Evolutionary conservation across 1,284 basidiomycete genomes (phyloP), one percentile per base, ranked within the genome.

Genomic region (Microbotryum intermedium): DNA sequence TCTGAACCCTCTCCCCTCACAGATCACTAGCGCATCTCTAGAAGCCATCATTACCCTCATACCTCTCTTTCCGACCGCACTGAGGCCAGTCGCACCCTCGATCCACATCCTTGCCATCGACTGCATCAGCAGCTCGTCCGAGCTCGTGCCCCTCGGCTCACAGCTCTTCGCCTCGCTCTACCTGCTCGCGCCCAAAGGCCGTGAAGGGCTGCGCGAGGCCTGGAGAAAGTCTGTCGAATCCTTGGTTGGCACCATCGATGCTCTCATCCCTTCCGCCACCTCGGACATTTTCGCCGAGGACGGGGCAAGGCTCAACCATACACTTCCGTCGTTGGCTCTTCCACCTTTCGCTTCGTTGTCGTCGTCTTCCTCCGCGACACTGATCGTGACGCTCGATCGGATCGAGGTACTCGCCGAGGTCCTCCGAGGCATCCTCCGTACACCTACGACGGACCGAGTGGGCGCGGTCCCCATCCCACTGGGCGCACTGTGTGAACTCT

Each of bases 401-500:
- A 88, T 93, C 58, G 93, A 97, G 51, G n/a, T 57, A 49, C 88
- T 93, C 80, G 84, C 88, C 72, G 90, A 97, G 72, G 88, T 97
- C 65, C 91, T 97, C 59, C 83, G 90, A 39, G 10, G 13, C 52
- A 16, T 43, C 7, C 58, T 67, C n/a, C 57, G 62, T n/a, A 67
- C 65, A 3, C 62, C 65, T 4, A 60, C 62, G 4, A 50, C 60
- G 6, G 65, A 67, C n/a, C 59, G 59, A 13, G 57, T 58, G 20
- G 65, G 65, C 18, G 20, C 46, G 10, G 62, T 67, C 26, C 23
- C 42, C 13, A 44, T 67, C 45, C 65, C 65, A 18, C 25, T 67
- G 47, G 60, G 60, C 5, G 53, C 65, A 3, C 57, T 67, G 56
- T 50, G 56, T 43, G 65, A 67, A 50, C 60, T 67, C 28, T 50